Evolutionary conservation across 169 alveolate species (phyloP).

Genomic region (Plasmodium fragile): DNA sequence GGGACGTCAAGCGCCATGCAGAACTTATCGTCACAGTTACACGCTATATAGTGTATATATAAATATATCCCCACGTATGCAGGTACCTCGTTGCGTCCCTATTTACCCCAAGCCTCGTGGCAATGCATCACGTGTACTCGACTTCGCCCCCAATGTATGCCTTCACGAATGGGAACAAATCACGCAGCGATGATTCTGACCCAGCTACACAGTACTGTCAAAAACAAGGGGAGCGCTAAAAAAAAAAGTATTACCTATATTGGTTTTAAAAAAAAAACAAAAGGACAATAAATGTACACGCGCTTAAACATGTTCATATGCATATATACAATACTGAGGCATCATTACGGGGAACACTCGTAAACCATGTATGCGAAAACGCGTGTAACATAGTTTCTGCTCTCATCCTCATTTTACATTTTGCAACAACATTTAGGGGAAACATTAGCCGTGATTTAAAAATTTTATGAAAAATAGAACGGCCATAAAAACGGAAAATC

Average conservation of each 20-base stretch:
- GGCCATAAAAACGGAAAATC: not conserved
- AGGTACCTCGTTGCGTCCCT: not conserved
- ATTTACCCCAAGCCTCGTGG: not conserved
- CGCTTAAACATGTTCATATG: not conserved
- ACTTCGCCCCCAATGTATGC: not conserved
- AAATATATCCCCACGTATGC: not conserved
- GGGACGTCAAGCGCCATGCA: not conserved
- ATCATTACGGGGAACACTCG: not conserved
- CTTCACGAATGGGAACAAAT: not conserved
- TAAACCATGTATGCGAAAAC: not conserved
- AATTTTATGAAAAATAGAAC: not conserved
- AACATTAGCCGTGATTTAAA: not conserved
- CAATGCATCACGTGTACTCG: not conserved
- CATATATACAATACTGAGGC: conserved; percentile 10
- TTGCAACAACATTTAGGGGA: not conserved
- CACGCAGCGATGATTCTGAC: not conserved
- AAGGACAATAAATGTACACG: not conserved
- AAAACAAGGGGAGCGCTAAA: not conserved
- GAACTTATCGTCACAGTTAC: not conserved
- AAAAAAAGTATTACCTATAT: not conserved
- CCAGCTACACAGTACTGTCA: not conserved
- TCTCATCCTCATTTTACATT: not conserved
- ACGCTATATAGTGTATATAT: not conserved
- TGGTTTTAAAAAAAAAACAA: not conserved
- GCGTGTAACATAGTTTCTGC: not conserved